phyloP scores from a whole-genome alignment of 257 asterid species.

The Eucommia ulmoides region DNA sequence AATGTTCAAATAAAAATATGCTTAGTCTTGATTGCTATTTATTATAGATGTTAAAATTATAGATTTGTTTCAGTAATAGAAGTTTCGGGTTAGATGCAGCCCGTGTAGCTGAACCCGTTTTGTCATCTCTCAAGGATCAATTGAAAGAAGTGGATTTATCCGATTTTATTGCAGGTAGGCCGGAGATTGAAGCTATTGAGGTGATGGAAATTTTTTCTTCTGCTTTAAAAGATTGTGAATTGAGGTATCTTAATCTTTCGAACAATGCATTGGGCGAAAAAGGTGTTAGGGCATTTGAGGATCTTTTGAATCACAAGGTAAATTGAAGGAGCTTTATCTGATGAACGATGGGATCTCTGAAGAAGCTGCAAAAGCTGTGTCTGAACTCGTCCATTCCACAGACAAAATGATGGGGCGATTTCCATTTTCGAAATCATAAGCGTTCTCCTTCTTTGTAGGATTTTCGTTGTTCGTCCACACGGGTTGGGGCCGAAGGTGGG shows the following conservation, averaged over 20 bases:
- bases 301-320: conserved; percentile 57
- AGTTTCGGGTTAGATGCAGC: conserved; percentile 88
- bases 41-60: too few relatives aligned
- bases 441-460: conserved; percentile 55
- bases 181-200: conserved; percentile 85
- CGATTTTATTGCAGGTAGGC: conserved; percentile 77
- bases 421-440: conserved; percentile 59
- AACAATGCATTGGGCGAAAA: conserved; percentile 91
- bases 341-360: conserved; percentile 79
- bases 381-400: conserved; percentile 69
- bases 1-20: too few relatives aligned
- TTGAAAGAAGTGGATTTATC: conserved; percentile 82
- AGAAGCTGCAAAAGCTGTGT: conserved; percentile 78
- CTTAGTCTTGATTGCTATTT: too few relatives aligned
- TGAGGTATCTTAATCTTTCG: conserved; percentile 63
- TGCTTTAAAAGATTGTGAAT: conserved; percentile 58
- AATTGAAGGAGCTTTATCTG: conserved; percentile 81
- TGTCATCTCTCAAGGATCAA: conserved; percentile 56
- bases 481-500: conserved; percentile 82
- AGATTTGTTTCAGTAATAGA: conserved; percentile 82
- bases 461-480: conserved; percentile 79
- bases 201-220: conserved; percentile 68
- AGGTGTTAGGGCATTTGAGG: conserved; percentile 70
- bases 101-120: conserved; percentile 48
- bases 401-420: conserved; percentile 48